A percentile compares a stretch with the other conserved stretches of the same genome.
phyloP scores from a whole-genome alignment of 495 filamentous ascomycete genomes.

The Tuber brumale region DNA sequence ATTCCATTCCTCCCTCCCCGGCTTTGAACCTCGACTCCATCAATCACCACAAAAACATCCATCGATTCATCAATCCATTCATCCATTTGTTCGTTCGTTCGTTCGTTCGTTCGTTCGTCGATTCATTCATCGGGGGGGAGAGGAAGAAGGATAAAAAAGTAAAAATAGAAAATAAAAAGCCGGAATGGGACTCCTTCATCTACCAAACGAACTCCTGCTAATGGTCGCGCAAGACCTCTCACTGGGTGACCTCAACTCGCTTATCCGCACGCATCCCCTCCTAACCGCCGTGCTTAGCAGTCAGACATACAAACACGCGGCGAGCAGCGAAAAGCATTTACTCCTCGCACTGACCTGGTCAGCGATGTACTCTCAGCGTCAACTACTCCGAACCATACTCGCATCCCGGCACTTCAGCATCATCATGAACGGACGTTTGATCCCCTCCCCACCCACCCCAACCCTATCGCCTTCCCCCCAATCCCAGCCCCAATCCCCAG shows the following conservation, averaged over 20 bases:
- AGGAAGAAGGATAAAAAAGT: not conserved
- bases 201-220: conserved; percentile 1
- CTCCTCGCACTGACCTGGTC: conserved; percentile 3
- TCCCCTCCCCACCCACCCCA: not conserved
- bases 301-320: not conserved
- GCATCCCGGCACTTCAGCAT: not conserved
- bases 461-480: not conserved
- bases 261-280: conserved; percentile 4
- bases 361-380: not conserved
- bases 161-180: not conserved
- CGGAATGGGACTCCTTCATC: conserved; percentile 3
- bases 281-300: conserved; percentile 5
- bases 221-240: conserved; percentile 4
- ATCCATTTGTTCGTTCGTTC: not conserved
- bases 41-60: not conserved
- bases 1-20: not conserved
- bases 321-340: not conserved
- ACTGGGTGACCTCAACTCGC: conserved; percentile 4
- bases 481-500: not conserved
- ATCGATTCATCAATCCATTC: not conserved
- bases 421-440: not conserved
- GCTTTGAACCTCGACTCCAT: not conserved
- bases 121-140: too few species aligned
- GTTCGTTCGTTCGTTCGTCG: too few species aligned
- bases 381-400: not conserved